Conservation (phyloP, 345 rosid species). For the Gossypium anomalum region DNA sequence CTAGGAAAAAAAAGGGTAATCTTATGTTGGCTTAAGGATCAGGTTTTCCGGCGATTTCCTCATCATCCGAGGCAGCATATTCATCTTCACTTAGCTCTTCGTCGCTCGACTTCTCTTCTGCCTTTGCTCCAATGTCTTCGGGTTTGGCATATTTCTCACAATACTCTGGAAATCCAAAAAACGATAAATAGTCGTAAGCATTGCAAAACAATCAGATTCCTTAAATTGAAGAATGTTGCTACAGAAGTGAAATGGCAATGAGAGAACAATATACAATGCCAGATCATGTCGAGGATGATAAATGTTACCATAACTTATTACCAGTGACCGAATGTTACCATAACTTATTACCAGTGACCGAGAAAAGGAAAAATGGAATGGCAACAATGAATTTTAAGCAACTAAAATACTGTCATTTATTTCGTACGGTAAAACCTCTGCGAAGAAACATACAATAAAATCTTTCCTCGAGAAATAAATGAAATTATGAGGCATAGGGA, state of each 20-base stretch:
- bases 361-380: neutral
- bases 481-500: neutral
- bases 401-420: neutral
- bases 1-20: neutral
- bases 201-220: neutral
- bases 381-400: neutral
- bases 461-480: no score
- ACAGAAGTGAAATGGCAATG: neutral
- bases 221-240: neutral
- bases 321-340: neutral
- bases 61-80: slow-evolving; percentile 53
- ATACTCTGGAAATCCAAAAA: slow-evolving; percentile 43
- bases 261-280: neutral
- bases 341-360: neutral
- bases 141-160: slow-evolving; percentile 86
- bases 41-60: slow-evolving; percentile 67
- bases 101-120: slow-evolving; percentile 70
- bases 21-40: slow-evolving; percentile 48
- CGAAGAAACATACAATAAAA: no score
- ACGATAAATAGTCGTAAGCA: neutral
- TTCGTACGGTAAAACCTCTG: no score
- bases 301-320: neutral
- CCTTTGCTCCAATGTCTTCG: slow-evolving; percentile 50
- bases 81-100: slow-evolving; percentile 89
- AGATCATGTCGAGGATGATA: neutral